Evolutionary conservation across 306 rosid species (phyloP), one percentile per base, ranked within the genome.

Genomic region (Pyrus pyrifolia): DNA sequence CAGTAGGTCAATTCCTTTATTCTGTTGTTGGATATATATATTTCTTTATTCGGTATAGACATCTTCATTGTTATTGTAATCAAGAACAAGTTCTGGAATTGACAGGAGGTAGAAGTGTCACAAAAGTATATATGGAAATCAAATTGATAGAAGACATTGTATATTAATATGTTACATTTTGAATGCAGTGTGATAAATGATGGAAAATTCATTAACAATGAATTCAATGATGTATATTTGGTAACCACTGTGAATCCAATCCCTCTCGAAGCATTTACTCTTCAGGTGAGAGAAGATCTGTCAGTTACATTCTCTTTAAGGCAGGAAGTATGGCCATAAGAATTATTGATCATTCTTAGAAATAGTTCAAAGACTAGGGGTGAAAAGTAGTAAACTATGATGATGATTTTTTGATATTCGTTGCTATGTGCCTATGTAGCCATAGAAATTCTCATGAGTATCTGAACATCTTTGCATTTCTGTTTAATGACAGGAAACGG

Each of bases 221-320:
- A 90, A 82, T 95, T 83, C 77, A 72, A 85, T 70, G 98, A 95
- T 79, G 98, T 95, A 19, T 95, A 90, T 85, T 83, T 95, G 81
- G 96, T 95, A 35, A 95, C 97, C 73, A 95, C 96, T 67, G 30
- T 87, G 68, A 87, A 92, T 83, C 98, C 93, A 31, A 90, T 95
- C 74, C 98, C 98, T 68, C 75, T 87, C 22, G 93, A 90, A 81
- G 97, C 98, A 67, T 92, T 95, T 86, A 81, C 91, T 73, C 97
- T 92, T 73, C 98, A 95, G 97, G 98, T 92, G 67, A 82, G 90
- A 74, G 81, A 25, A 61, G 52, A 61, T 49, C 61, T 49, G 42
- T 71, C 42, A 29, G 42, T 71, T 78, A 71, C 9, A 71, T 62
- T 78, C 23, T 71, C 38, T 52, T 12, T 49, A 40, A 35, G 58